Conservation (phyloP, 495 filamentous ascomycete species). For the Pyronema domesticum region DNA sequence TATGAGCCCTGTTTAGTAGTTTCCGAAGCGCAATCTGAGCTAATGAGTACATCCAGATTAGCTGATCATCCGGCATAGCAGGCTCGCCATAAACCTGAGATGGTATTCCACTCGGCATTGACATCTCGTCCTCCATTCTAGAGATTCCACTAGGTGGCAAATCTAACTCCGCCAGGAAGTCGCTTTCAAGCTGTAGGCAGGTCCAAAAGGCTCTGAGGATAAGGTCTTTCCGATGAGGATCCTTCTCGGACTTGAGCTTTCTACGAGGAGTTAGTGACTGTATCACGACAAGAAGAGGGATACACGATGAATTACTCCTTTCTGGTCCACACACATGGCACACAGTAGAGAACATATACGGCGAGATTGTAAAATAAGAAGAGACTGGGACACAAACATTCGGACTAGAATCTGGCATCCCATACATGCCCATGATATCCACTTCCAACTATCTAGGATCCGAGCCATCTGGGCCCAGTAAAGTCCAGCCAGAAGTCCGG, state of each 20-base stretch:
- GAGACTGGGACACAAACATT: slow-evolving; percentile 35
- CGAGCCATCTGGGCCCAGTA: slow-evolving; percentile 78
- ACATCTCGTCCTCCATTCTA: slow-evolving; percentile 48
- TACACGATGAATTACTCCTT: no score
- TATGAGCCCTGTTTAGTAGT: slow-evolving; percentile 67
- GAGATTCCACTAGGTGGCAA: slow-evolving; percentile 66
- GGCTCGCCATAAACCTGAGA: slow-evolving; percentile 11
- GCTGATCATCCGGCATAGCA: slow-evolving; percentile 25
- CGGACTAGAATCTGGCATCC: slow-evolving; percentile 61
- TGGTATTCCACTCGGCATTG: slow-evolving; percentile 35
- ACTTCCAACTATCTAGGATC: slow-evolving; percentile 75
- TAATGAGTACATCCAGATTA: slow-evolving; percentile 61
- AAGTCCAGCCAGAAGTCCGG: slow-evolving; percentile 67
- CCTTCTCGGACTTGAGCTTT: slow-evolving; percentile 16
- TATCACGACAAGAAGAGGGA: background rate
- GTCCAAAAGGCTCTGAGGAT: slow-evolving; percentile 80
- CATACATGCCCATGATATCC: slow-evolving; percentile 64
- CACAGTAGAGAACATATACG: no score
- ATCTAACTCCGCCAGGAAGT: slow-evolving; percentile 79
- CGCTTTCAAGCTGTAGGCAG: slow-evolving; percentile 85
- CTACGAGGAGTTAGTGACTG: slow-evolving; percentile 4
- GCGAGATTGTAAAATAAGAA: background rate
- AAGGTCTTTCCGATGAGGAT: slow-evolving; percentile 30
- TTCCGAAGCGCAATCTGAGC: slow-evolving; percentile 76
- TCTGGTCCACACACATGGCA: no score